These are phyloP conservation scores for Phaseolus coccineus DNA, from an alignment of 331 rosid genomes.

Conservation along the genomic window DNA sequence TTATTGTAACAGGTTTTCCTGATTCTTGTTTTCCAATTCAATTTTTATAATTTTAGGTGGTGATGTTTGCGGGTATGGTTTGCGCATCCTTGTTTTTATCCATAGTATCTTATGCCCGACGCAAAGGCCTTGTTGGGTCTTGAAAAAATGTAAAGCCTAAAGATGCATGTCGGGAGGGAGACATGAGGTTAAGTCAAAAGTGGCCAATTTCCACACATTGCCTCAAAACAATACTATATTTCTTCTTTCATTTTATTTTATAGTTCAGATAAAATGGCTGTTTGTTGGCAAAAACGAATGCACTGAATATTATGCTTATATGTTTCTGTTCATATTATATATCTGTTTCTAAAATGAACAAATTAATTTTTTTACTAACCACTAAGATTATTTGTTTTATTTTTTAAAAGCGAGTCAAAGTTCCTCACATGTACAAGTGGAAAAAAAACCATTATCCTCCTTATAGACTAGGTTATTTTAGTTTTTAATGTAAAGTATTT, in stretches of 20 bases:
- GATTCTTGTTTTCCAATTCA: conserved; percentile 3
- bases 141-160: conserved; percentile 59
- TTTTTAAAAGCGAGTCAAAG: not conserved
- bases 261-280: not conserved
- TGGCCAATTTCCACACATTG: conserved; percentile 1
- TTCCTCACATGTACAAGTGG: no score
- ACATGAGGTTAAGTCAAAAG: conserved; percentile 21
- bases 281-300: not conserved
- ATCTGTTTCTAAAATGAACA: not conserved
- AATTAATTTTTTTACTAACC: no score
- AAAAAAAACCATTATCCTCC: no score
- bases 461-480: no score
- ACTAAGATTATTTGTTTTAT: not conserved
- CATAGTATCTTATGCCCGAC: conserved; percentile 78
- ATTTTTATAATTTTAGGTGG: conserved; percentile 61
- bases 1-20: not conserved
- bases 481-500: no score
- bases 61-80: conserved; percentile 62
- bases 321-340: not conserved
- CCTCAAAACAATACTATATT: conserved; percentile 14
- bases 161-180: conserved; percentile 29
- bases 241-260: not conserved
- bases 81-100: conserved; percentile 66
- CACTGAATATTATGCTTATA: not conserved
- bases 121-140: conserved; percentile 90